These are phyloP conservation scores for Podospora pseudocomata DNA, from an alignment of 495 filamentous ascomycete genomes.

Conservation along the genomic window DNA sequence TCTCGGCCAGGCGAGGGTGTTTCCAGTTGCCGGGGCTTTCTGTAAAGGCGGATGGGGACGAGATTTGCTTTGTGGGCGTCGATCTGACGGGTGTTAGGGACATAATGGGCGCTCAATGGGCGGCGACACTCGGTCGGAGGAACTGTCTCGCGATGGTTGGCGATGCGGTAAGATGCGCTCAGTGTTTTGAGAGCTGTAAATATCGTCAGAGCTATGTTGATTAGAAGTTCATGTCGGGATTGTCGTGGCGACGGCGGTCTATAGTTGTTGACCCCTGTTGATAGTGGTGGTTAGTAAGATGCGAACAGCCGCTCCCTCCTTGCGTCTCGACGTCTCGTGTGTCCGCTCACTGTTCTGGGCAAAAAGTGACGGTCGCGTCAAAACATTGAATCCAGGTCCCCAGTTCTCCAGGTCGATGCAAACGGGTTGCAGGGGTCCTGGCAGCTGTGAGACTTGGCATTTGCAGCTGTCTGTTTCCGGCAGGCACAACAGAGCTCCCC, in stretches of 20 bases:
- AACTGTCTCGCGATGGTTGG: not conserved
- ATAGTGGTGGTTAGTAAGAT: slow-evolving; percentile 25
- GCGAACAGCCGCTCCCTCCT: slow-evolving; percentile 20
- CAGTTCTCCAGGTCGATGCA: slow-evolving; percentile 7
- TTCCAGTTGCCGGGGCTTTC: slow-evolving; percentile 75
- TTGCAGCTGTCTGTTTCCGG: not conserved
- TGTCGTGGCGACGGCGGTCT: not conserved
- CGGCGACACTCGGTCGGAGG: not conserved
- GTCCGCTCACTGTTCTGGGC: not conserved
- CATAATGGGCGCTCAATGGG: not conserved
- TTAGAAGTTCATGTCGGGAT: not conserved
- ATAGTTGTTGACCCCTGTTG: not conserved
- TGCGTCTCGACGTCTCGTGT: slow-evolving; percentile 3
- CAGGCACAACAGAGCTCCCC: not conserved
- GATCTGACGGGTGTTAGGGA: slow-evolving; percentile 15
- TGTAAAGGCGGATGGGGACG: slow-evolving; percentile 33
- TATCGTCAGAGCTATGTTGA: not conserved
- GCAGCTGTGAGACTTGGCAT: not conserved
- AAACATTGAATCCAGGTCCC: slow-evolving; percentile 15
- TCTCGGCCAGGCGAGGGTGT: slow-evolving; percentile 77
- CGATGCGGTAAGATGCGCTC: not conserved
- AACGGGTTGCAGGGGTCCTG: slow-evolving; percentile 4
- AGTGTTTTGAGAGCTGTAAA: not conserved
- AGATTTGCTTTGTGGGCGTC: slow-evolving; percentile 44
- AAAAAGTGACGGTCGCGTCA: slow-evolving; percentile 11